Base-by-base conservation (phyloP, 495 filamentous ascomycete genomes). In the Aspergillus affinis region DNA sequence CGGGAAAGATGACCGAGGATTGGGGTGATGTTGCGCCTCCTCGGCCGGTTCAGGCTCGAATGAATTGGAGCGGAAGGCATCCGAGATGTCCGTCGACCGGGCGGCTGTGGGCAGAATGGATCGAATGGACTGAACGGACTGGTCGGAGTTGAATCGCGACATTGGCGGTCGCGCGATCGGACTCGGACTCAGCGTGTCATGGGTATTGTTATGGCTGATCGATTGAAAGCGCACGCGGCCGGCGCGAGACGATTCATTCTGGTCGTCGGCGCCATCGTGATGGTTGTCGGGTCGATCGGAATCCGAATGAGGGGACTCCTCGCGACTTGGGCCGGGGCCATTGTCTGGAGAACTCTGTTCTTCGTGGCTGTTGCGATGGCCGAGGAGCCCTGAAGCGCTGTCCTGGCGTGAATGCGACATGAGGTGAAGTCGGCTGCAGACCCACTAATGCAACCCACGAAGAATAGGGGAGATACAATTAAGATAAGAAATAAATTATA, bases 191-290 rank as follows among this genome's bases (percentile, higher is more conserved):
- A 41, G 36, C 9, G 36, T 41, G 13, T 41, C 36, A 41, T 41
- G 51, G 17, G 53, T 47, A 15, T 58, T 51, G 18, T 56, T 41
- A 20, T 58, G 55, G 48, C 60, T 65, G 55, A 69, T 57, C 19
- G 66, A 69, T 23, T 57, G 63, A 36, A 69, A 69, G 27, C 61
- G 47, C 19, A 64, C 61, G 8, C 61, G 51, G 19, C 32, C n/a
- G 19, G 51, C 49, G 41, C 55, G 51, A 23, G 55, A 44, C 9
- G 48, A 6, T 50, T 29, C 15, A 6, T 32, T 45, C 36, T 21
- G 48, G 18, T 58, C 54, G 0, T 48, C n/a, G 8, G 29, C 27
- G 12, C 50, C 17, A 15, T 58, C 60, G 19, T 26, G 23, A 26
- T 26, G 23, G 23, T 47, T 6, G n/a, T 48, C 5, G 45, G 30